phyloP scores from a whole-genome alignment of 208 protist genomes.

The Acanthamoeba lenticulata region DNA sequence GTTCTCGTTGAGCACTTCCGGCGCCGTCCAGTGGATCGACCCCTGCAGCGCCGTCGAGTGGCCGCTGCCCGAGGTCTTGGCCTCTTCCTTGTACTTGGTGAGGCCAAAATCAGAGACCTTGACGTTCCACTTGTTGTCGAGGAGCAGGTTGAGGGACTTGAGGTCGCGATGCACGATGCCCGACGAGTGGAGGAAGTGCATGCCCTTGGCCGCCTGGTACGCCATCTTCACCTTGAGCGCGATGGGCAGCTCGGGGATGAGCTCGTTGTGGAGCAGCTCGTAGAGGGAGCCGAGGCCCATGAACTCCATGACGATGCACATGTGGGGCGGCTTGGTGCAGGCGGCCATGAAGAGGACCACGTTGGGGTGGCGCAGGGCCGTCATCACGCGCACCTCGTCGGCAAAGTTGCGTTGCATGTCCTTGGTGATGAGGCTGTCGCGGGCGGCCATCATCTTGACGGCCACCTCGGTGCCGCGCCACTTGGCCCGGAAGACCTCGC shows the following conservation, averaged over 20 bases:
- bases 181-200: conserved; percentile 14
- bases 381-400: conserved; percentile 33
- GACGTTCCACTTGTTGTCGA: conserved; percentile 46
- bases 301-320: conserved; percentile 64
- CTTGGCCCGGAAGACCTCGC: conserved; percentile 17
- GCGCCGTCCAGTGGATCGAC: conserved; percentile 33
- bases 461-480: conserved; percentile 15
- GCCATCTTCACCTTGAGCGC: conserved; percentile 13
- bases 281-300: conserved; percentile 44
- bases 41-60: background rate
- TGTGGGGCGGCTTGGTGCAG: background rate
- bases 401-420: conserved; percentile 35
- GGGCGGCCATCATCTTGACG: background rate
- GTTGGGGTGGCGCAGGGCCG: conserved; percentile 45
- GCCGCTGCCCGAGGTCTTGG: background rate
- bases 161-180: conserved; percentile 17
- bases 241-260: background rate
- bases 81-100: conserved; percentile 22
- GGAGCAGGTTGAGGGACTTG: conserved; percentile 24
- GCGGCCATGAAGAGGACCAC: conserved; percentile 46
- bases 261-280: conserved; percentile 43
- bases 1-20: conserved; percentile 46
- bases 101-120: conserved; percentile 43
- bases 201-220: conserved; percentile 24
- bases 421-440: background rate